Evolutionary conservation across 2,329 filamentous ascomycete genomes (phyloP), one percentile per base, ranked within the genome.

Genomic region (Volutella citrinella): DNA sequence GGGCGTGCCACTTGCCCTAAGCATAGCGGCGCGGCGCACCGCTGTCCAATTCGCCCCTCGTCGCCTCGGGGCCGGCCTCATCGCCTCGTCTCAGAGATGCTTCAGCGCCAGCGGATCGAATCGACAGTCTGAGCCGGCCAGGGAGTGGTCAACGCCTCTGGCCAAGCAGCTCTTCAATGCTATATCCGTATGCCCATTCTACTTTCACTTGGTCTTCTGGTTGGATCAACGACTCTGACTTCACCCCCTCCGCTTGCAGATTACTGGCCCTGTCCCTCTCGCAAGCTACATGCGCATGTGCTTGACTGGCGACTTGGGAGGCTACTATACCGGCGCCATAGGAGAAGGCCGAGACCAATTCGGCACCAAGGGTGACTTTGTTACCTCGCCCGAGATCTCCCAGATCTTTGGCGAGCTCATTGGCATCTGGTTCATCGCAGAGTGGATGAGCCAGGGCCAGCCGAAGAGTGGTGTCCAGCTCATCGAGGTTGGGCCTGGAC

Each of bases 231-330:
- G 18, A n/a, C 22, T 24, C 5, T 20, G 19, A 24, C 25, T 30
- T 41, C 6, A 28, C 15, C 22, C 16, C 21, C 32, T 17, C 27
- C 25, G 12, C n/a, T 23, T 16, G 12, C 35, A 71, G 67, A 64
- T 84, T 24, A 97, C 93, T 10, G 93, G 93, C 0, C 91, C 93
- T 5, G 81, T 97, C 18, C 87, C 93, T 1, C 77, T 98, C 41
- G 90, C 93, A 6, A 84, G 88, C 32, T 98, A 90, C 62, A 98
- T 98, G 93, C 90, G 93, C 58, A 95, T 97, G 82, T 96, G 91
- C 60, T 78, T 98, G 45, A 98, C 93, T 1, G 86, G 87, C 10
- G 87, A 93, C 42, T 67, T 88, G 23, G 89, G 88, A 38, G 93
- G 93, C 34, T 98, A 98, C 68, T 98, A 98, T 65, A 97, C 89